Base-by-base conservation (phyloP, 1,284 basidiomycete genomes). In the Inonotus hispidus region DNA sequence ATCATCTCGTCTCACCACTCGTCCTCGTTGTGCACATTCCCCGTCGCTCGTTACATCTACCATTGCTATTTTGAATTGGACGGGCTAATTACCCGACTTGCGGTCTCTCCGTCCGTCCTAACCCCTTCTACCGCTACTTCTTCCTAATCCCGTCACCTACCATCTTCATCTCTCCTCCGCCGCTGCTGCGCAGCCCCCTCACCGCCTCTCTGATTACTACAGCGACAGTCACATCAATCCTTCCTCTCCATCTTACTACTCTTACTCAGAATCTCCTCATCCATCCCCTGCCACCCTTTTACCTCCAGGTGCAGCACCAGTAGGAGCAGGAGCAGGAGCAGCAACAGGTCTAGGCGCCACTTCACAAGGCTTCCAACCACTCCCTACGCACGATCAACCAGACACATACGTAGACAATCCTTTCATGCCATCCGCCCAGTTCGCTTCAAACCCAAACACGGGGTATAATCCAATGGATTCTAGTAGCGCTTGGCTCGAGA, bases 401-500 rank as follows among this genome's bases (percentile, higher is more conserved):
- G 45, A 55, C 35, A 43, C 41, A 43, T 43, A 43, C 16, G 8
- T 14, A 27, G 50, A 62, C n/a, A 62, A 62, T 43, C 61, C 61
- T 23, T 61, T 38, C 60, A 62, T 62, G 61, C 61, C 61, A 8
- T 19, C 56, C n/a, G 50, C 56, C 37, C 61, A 62, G 43, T 62
- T 62, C 32, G 56, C 49, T 6, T 39, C 50, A n/a, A 68, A 66
- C 62, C 41, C 64, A 14, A 56, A 67, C 37, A 21, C 52, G n/a
- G 60, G 35, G 11, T 63, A 63, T 54, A 58, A 47, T 39, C 35
- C 43, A 23, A 60, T 63, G 53, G 49, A 60, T 29, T 35, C 38
- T 2, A 38, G 50, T 65, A 69, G 68, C 65, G 65, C 68, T 54
- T 77, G 75, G 75, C 69, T 72, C 58, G 75, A 78, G 68, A 77